A percentile compares a stretch with the other conserved stretches of the same genome.
phyloP scores from a whole-genome alignment of 306 rosid genomes.

The Calophaca sinica region DNA sequence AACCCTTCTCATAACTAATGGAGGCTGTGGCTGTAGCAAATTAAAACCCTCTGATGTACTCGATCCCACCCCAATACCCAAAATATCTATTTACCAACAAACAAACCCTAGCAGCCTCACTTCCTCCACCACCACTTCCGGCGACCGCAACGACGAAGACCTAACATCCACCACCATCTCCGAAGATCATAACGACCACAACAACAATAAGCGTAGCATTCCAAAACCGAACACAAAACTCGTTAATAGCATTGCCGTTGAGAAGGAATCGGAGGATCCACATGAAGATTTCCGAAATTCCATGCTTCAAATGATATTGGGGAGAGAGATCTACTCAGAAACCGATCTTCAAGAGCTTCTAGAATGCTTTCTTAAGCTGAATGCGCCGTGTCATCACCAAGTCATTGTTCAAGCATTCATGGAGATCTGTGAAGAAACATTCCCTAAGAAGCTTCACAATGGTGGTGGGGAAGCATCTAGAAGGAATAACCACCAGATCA shows the following conservation, averaged over 20 bases:
- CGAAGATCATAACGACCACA: not conserved
- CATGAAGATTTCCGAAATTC: slow-evolving; percentile 56
- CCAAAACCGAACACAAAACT: slow-evolving; percentile 37
- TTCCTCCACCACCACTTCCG: slow-evolving; percentile 50
- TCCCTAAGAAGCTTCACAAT: slow-evolving; percentile 42
- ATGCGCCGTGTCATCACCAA: slow-evolving; percentile 53
- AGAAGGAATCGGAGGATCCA: slow-evolving; percentile 58
- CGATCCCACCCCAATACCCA: slow-evolving; percentile 49
- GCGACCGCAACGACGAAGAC: not conserved
- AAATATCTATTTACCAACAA: slow-evolving; percentile 7
- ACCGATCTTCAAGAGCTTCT: slow-evolving; percentile 61
- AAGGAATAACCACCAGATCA: not conserved
- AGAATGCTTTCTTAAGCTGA: slow-evolving; percentile 59
- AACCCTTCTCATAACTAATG: slow-evolving; percentile 39
- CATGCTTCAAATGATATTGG: slow-evolving; percentile 61
- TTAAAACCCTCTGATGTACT: slow-evolving; percentile 46
- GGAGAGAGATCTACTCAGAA: slow-evolving; percentile 55
- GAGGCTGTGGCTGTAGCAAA: slow-evolving; percentile 48
- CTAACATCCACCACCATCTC: slow-evolving; percentile 48
- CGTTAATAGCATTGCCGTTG: slow-evolving; percentile 50
- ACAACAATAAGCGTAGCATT: not conserved
- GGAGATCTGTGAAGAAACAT: slow-evolving; percentile 53
- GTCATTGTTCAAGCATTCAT: slow-evolving; percentile 57
- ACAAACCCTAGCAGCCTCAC: slow-evolving; percentile 33
- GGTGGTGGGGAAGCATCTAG: not conserved